Percentiles rank a stretch among this genome's conserved stretches.
Conservation (phyloP, 345 rosid genomes). For the Eucalyptus pauciflora region DNA sequence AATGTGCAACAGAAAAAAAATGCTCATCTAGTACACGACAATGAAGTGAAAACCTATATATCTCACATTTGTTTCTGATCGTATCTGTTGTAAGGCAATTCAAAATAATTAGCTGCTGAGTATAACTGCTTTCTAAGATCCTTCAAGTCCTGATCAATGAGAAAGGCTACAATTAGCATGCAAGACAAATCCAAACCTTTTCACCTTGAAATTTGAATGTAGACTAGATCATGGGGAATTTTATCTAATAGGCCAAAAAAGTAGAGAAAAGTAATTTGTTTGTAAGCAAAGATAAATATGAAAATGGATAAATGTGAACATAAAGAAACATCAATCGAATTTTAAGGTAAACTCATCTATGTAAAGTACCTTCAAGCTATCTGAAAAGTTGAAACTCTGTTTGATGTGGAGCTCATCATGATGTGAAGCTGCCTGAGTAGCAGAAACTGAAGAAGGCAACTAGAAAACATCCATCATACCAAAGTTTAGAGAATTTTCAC, state of each 20-base stretch:
- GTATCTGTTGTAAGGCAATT: conserved; percentile 40
- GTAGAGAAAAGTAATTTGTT: not conserved
- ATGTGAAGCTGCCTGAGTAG: conserved; percentile 30
- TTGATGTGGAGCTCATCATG: conserved; percentile 62
- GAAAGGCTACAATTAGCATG: not conserved
- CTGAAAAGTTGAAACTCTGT: not conserved
- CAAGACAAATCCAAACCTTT: not conserved
- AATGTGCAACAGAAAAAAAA: not conserved
- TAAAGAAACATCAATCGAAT: not conserved
- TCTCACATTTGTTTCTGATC: conserved; percentile 54
- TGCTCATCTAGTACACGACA: conserved; percentile 31
- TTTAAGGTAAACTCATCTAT: not conserved
- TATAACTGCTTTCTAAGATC: conserved; percentile 53
- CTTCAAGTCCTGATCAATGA: conserved; percentile 47
- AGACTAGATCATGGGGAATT: not conserved
- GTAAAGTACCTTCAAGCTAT: not conserved
- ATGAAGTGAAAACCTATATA: not conserved
- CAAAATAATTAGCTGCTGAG: conserved; percentile 81
- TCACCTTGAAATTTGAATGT: not conserved
- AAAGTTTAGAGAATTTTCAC: not conserved
- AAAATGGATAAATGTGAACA: not conserved
- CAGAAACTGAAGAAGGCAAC: conserved; percentile 5
- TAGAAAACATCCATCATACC: not conserved
- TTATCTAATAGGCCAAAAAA: not conserved
- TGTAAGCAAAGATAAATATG: not conserved